These are phyloP conservation scores for Pseudozyma tsukubaensis DNA, from an alignment of 1,284 basidiomycete genomes.

Conservation along the genomic window DNA sequence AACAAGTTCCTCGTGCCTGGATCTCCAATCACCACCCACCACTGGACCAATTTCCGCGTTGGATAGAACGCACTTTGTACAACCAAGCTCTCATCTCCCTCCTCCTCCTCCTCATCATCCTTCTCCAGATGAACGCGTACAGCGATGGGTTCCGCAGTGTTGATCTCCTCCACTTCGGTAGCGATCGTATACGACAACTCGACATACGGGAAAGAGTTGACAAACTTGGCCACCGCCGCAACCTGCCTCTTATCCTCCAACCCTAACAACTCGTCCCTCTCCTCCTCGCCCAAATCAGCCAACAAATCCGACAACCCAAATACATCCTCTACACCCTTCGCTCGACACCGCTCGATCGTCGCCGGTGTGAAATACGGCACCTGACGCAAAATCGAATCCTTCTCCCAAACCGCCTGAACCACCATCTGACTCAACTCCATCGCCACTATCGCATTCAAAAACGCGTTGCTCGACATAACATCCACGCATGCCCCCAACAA, in stretches of 20 bases:
- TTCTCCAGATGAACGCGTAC: slow-evolving; percentile 86
- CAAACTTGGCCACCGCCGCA: slow-evolving; percentile 76
- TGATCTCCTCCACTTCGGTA: slow-evolving; percentile 72
- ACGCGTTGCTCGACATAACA: slow-evolving; percentile 96
- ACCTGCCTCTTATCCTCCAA: slow-evolving; percentile 80
- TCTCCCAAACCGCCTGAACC: slow-evolving; percentile 97
- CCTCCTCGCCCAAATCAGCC: slow-evolving; percentile 56
- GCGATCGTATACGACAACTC: slow-evolving; percentile 83
- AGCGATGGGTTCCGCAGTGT: slow-evolving; percentile 79
- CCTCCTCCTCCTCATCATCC: slow-evolving; percentile 79
- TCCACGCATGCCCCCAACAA: slow-evolving; percentile 80
- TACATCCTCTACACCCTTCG: slow-evolving; percentile 61
- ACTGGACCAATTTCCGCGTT: slow-evolving; percentile 87
- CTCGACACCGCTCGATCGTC: slow-evolving; percentile 84
- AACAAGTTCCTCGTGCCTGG: slow-evolving; percentile 78
- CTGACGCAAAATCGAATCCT: slow-evolving; percentile 80
- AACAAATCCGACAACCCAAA: slow-evolving; percentile 60
- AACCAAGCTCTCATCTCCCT: slow-evolving; percentile 73
- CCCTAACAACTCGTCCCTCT: slow-evolving; percentile 77
- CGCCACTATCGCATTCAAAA: slow-evolving; percentile 90
- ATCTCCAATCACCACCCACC: slow-evolving; percentile 97
- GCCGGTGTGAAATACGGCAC: slow-evolving; percentile 87
- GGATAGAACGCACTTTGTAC: slow-evolving; percentile 95
- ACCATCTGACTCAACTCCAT: slow-evolving; percentile 99
- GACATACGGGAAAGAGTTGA: slow-evolving; percentile 71